Evolutionary conservation across 1,139 yeast genomes (phyloP).

Genomic region (Suhomyces chickasaworum): DNA sequence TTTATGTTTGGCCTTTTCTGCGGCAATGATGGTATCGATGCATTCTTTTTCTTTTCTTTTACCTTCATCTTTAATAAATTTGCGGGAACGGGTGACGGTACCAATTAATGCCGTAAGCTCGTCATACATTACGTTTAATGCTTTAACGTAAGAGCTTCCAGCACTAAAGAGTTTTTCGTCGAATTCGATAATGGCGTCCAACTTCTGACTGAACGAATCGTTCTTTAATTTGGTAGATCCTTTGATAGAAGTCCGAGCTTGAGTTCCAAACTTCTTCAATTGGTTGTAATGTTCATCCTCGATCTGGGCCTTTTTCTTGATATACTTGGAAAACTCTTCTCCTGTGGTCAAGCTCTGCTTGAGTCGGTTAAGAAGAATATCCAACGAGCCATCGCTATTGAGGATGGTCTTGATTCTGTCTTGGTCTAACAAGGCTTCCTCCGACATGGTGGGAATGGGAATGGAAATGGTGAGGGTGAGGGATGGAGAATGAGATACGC

Average conservation of each 20-base stretch:
- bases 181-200: constrained; percentile 70
- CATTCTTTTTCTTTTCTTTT: constrained; percentile 82
- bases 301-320: constrained; percentile 74
- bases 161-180: constrained; percentile 78
- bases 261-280: constrained; percentile 63
- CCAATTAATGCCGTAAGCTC: constrained; percentile 75
- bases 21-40: constrained; percentile 73
- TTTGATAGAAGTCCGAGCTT: constrained; percentile 56
- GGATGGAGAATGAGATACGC: background rate
- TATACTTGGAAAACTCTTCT: constrained; percentile 78
- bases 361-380: constrained; percentile 66
- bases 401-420: constrained; percentile 34
- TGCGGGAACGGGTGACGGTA: constrained; percentile 71
- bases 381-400: constrained; percentile 51
- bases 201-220: constrained; percentile 68
- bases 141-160: constrained; percentile 74
- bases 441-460: constrained; percentile 16
- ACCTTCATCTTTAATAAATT: constrained; percentile 78
- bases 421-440: constrained; percentile 29
- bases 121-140: constrained; percentile 82
- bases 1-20: constrained; percentile 85
- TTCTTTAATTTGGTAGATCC: constrained; percentile 48
- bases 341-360: constrained; percentile 81
- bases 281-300: constrained; percentile 82
- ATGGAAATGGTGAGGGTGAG: background rate